phyloP scores from a whole-genome alignment of 2,329 filamentous ascomycete species.

The Pestalotiopsis sp. region DNA sequence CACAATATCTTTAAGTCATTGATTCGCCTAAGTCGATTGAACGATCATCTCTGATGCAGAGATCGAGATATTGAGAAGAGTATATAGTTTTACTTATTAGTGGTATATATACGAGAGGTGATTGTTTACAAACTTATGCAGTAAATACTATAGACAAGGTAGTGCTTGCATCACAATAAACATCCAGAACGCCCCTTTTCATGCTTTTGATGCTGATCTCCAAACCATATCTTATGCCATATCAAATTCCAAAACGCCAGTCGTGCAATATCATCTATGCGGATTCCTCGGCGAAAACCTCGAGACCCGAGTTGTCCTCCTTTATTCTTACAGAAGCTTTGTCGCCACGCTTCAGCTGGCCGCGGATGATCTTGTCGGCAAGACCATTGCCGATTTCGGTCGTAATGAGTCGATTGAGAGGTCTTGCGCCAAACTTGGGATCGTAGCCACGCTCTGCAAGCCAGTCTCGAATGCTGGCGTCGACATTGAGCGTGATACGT shows the following conservation, averaged over 20 bases:
- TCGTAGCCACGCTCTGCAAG: constrained; percentile 89
- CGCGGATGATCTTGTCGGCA: constrained; percentile 90
- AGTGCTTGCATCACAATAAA: neutral
- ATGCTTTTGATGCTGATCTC: neutral
- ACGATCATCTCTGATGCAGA: neutral
- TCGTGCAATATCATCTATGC: neutral
- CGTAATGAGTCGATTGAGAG: constrained; percentile 86
- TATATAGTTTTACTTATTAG: too few relatives aligned
- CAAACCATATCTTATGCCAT: too few relatives aligned
- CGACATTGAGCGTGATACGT: constrained; percentile 75
- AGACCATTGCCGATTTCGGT: constrained; percentile 88
- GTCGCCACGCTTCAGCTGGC: constrained; percentile 76
- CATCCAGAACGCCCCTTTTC: neutral
- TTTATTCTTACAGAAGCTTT: constrained; percentile 71
- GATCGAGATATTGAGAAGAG: neutral
- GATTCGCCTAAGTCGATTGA: too few relatives aligned
- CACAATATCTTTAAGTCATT: too few relatives aligned
- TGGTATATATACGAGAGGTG: neutral
- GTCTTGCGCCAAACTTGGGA: constrained; percentile 86
- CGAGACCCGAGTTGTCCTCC: constrained; percentile 60
- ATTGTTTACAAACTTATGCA: neutral
- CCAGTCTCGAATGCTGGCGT: constrained; percentile 77
- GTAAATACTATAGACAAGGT: neutral
- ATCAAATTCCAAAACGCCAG: neutral
- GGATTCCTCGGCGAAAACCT: constrained; percentile 39